Conservation (phyloP, 768 basidiomycete species). For the Termitomyces sp. region DNA sequence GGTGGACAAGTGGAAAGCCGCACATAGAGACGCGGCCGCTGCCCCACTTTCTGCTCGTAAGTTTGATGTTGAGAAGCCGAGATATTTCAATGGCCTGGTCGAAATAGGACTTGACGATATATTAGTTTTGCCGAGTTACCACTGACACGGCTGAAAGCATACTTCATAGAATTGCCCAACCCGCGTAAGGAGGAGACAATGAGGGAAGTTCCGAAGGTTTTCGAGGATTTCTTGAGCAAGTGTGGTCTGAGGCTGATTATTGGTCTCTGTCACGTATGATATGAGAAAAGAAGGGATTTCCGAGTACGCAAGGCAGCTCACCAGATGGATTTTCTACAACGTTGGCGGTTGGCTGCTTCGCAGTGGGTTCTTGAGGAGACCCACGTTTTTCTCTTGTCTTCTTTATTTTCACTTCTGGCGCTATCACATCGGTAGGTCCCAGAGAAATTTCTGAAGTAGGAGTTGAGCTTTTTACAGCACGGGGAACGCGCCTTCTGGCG, state of each 20-base stretch:
- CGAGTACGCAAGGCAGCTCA: not conserved
- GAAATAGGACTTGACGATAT: slow-evolving; percentile 78
- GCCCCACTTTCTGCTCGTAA: slow-evolving; percentile 75
- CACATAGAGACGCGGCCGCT: slow-evolving; percentile 75
- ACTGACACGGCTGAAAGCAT: slow-evolving; percentile 12
- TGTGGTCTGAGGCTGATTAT: slow-evolving; percentile 30
- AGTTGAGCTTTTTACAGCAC: not conserved
- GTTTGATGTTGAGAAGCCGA: slow-evolving; percentile 74
- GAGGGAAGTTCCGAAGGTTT: slow-evolving; percentile 76
- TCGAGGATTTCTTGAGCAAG: slow-evolving; percentile 69
- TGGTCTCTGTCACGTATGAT: slow-evolving; percentile 1
- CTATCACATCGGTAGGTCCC: not conserved
- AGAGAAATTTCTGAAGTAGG: not conserved
- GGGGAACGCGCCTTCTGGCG: not conserved
- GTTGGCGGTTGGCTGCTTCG: not conserved
- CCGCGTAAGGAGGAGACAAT: slow-evolving; percentile 86
- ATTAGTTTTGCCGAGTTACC: not conserved
- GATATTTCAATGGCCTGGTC: slow-evolving; percentile 83
- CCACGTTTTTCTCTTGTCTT: slow-evolving; percentile 5
- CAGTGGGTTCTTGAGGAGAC: not conserved
- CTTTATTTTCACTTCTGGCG: not conserved
- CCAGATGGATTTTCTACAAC: not conserved
- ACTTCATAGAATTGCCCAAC: slow-evolving; percentile 98
- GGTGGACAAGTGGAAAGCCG: slow-evolving; percentile 83
- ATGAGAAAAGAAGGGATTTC: not conserved